Conservation (phyloP, 2,329 filamentous ascomycete species). For the Ophiostoma himal-ulmi region DNA sequence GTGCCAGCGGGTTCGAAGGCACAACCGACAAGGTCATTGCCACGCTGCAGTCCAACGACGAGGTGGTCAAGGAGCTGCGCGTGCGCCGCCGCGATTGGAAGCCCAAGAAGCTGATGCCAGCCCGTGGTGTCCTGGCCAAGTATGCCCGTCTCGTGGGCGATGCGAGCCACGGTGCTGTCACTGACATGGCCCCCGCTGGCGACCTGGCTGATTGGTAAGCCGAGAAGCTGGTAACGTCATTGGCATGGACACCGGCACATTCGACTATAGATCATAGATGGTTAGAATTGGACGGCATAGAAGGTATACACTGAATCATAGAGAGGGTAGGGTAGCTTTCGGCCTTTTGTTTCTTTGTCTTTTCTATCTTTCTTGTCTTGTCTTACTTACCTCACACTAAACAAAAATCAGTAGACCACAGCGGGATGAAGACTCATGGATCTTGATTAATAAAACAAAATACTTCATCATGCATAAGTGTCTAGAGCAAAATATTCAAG, state of each 20-base stretch:
- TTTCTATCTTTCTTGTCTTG: neutral
- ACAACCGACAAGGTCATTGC: constrained; percentile 14
- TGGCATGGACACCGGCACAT: neutral
- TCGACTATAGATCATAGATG: neutral
- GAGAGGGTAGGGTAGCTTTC: neutral
- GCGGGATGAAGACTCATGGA: neutral
- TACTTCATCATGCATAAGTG: neutral
- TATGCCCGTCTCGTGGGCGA: constrained; percentile 84
- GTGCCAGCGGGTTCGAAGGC: constrained; percentile 1
- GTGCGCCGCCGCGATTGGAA: constrained; percentile 57
- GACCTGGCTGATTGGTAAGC: constrained; percentile 21
- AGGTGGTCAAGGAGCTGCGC: constrained; percentile 50
- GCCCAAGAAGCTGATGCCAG: constrained; percentile 64
- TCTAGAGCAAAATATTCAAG: neutral
- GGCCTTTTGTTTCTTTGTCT: neutral
- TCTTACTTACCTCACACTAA: neutral
- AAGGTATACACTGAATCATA: neutral
- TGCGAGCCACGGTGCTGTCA: constrained; percentile 86
- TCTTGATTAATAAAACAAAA: neutral
- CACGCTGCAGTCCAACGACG: constrained; percentile 23
- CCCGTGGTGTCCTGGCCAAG: constrained; percentile 80
- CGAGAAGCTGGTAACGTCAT: neutral
- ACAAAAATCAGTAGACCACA: neutral
- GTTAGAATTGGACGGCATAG: neutral
- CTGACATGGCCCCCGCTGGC: constrained; percentile 49